phyloP scores from a whole-genome alignment of 805 yeast species.

The Wickerhamia fluorescens region DNA sequence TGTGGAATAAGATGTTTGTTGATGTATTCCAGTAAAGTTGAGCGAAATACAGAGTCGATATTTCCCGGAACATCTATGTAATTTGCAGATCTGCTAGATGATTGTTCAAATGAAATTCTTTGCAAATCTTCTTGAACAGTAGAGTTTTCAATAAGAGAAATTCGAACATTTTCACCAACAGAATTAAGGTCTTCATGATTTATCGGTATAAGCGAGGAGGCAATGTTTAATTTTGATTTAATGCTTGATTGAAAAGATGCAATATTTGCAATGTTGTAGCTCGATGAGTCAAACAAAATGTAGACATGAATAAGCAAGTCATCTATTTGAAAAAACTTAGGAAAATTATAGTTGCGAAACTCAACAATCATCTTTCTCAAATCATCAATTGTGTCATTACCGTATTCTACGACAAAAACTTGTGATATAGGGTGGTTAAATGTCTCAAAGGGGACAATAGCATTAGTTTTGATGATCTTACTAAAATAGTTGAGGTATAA shows the following conservation, averaged over 20 bases:
- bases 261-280: conserved; percentile 22
- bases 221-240: conserved; percentile 17
- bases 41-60: conserved; percentile 34
- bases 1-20: conserved; percentile 59
- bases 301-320: conserved; percentile 45
- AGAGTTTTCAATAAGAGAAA: conserved; percentile 21
- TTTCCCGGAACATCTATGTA: conserved; percentile 22
- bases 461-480: conserved; percentile 50
- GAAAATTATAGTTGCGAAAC: conserved; percentile 44
- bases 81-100: conserved; percentile 7
- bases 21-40: conserved; percentile 41
- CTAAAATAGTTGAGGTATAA: conserved; percentile 53
- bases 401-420: conserved; percentile 52
- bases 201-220: conserved; percentile 18
- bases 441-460: conserved; percentile 71
- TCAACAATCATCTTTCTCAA: conserved; percentile 52
- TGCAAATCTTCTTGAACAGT: conserved; percentile 47
- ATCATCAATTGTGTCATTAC: conserved; percentile 44
- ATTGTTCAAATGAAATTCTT: conserved; percentile 19
- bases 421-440: conserved; percentile 83
- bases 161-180: background rate
- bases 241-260: conserved; percentile 20
- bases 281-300: conserved; percentile 21
- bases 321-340: conserved; percentile 60
- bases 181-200: conserved; percentile 5